Conservation (phyloP, 257 asterid genomes). For the Haberlea rhodopensis region DNA sequence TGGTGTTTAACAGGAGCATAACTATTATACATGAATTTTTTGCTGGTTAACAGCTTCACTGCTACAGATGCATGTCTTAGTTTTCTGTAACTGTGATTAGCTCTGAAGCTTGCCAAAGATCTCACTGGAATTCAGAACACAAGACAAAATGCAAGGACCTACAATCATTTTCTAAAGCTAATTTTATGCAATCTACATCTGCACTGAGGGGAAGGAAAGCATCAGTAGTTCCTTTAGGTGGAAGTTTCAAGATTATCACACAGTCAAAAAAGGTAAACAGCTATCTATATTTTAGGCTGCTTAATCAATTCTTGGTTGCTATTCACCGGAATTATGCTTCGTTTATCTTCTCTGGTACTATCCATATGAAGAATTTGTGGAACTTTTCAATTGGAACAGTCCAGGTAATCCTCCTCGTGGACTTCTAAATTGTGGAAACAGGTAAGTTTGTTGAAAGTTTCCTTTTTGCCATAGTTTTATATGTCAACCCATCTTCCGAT, state of each 20-base stretch:
- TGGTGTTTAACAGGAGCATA: neutral
- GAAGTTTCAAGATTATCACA: conserved; percentile 41
- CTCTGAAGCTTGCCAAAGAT: conserved; percentile 73
- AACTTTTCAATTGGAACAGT: conserved; percentile 68
- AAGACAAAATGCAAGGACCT: conserved; percentile 63
- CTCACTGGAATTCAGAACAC: conserved; percentile 83
- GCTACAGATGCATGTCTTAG: conserved; percentile 15
- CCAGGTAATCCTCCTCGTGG: conserved; percentile 89
- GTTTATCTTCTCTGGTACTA: conserved; percentile 56
- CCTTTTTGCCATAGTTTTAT: conserved; percentile 10
- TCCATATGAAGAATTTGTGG: conserved; percentile 78
- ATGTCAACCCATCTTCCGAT: conserved; percentile 4
- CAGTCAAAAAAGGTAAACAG: conserved; percentile 48
- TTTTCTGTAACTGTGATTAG: conserved; percentile 34
- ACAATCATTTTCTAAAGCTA: conserved; percentile 33
- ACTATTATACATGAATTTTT: neutral
- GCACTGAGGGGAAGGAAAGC: conserved; percentile 38
- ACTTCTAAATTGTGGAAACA: conserved; percentile 93
- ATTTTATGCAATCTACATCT: conserved; percentile 33
- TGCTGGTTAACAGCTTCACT: conserved; percentile 10
- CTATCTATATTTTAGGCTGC: conserved; percentile 19
- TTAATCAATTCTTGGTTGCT: conserved; percentile 10
- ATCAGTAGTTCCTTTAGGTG: conserved; percentile 34
- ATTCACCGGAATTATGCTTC: conserved; percentile 20
- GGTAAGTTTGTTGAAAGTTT: conserved; percentile 36